phyloP scores from a whole-genome alignment of 2,329 filamentous ascomycete species.

The Penicillium italicum region DNA sequence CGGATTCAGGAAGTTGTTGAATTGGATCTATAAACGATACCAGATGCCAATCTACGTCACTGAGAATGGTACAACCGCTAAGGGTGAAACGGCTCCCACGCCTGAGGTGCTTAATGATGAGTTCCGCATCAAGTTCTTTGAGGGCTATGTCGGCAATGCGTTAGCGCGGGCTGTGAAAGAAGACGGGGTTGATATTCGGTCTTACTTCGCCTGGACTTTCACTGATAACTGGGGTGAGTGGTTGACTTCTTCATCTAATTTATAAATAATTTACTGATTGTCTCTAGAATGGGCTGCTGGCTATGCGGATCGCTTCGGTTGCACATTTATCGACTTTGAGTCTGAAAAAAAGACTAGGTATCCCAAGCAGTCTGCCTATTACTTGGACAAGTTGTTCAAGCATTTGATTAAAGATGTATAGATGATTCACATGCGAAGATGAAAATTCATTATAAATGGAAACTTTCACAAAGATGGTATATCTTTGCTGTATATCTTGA shows the following conservation, averaged over 20 bases:
- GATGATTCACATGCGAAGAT: not conserved
- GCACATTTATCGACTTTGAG: slow-evolving; percentile 72
- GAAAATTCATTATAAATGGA: too few relatives aligned
- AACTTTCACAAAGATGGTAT: too few relatives aligned
- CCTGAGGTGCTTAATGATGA: slow-evolving; percentile 69
- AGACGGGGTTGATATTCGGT: slow-evolving; percentile 69
- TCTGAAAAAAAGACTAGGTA: slow-evolving; percentile 65
- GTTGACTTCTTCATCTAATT: not conserved
- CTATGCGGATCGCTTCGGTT: slow-evolving; percentile 75
- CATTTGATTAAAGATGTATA: slow-evolving; percentile 50
- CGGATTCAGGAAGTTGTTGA: slow-evolving; percentile 69
- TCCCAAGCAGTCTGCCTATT: slow-evolving; percentile 73
- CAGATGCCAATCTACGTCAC: slow-evolving; percentile 73
- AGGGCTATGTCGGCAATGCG: slow-evolving; percentile 63
- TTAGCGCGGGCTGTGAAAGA: slow-evolving; percentile 59
- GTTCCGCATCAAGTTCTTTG: slow-evolving; percentile 72
- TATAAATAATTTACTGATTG: not conserved
- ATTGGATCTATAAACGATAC: slow-evolving; percentile 71
- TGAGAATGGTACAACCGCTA: slow-evolving; percentile 76
- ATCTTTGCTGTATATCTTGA: too few relatives aligned
- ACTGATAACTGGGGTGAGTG: slow-evolving; percentile 59
- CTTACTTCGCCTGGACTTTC: slow-evolving; percentile 77
- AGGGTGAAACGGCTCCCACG: slow-evolving; percentile 69
- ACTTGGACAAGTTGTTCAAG: slow-evolving; percentile 65
- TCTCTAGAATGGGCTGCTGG: slow-evolving; percentile 70